phyloP scores from a whole-genome alignment of 1,284 basidiomycete genomes.

The Heliocybe sulcata region DNA sequence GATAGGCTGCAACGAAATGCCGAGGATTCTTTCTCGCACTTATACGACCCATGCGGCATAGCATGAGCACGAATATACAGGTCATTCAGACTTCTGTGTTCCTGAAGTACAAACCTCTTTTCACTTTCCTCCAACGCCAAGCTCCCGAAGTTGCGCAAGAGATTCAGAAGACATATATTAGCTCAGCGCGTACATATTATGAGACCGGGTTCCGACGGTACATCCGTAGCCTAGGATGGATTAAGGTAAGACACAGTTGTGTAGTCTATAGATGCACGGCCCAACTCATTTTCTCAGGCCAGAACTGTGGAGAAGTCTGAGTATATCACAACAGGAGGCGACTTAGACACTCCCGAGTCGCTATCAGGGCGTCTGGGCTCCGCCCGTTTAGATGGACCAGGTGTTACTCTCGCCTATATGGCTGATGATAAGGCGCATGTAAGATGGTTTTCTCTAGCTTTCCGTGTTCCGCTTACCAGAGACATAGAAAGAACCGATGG shows the following conservation, averaged over 20 bases:
- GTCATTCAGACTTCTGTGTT: conserved; percentile 87
- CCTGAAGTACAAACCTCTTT: conserved; percentile 81
- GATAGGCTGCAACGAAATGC: conserved; percentile 81
- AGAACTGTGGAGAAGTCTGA: conserved; percentile 61
- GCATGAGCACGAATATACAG: conserved; percentile 89
- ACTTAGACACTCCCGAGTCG: conserved; percentile 29
- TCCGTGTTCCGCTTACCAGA: conserved; percentile 3
- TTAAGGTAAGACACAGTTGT: conserved; percentile 49
- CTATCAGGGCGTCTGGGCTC: conserved; percentile 36
- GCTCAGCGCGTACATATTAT: conserved; percentile 84
- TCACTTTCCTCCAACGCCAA: conserved; percentile 81
- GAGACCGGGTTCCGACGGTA: conserved; percentile 96
- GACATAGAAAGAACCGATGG: conserved; percentile 72
- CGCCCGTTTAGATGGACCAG: conserved; percentile 71
- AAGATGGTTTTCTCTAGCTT: conserved; percentile 22
- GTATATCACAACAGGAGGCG: conserved; percentile 34
- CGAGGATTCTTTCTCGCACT: conserved; percentile 82
- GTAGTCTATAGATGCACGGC: too few species aligned
- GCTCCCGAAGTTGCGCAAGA: conserved; percentile 81
- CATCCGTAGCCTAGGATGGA: conserved; percentile 68
- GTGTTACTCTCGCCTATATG: conserved; percentile 77
- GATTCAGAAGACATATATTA: conserved; percentile 84
- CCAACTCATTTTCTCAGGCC: conserved; percentile 37
- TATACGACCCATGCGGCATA: conserved; percentile 75
- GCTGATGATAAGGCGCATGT: conserved; percentile 82